Evolutionary conservation across 257 asterid species (phyloP), one percentile per base, ranked within the genome.

Genomic region (Paraleonurus japonicus): DNA sequence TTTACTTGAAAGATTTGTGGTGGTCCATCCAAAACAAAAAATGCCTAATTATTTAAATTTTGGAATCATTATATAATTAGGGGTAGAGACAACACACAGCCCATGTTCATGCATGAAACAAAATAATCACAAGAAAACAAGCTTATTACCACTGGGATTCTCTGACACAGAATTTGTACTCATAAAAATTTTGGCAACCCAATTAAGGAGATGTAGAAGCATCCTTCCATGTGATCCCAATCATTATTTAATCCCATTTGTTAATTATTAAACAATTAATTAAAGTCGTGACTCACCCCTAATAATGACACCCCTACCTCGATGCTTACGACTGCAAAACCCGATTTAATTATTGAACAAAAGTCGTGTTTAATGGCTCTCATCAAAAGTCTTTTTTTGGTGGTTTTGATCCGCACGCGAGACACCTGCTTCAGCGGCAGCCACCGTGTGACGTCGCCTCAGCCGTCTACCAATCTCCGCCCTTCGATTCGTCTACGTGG

Each of bases 161-260:
- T 83, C 87, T 82, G 87, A 75, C 85, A 70, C 79, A 68, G 75
- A 80, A 73, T 85, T 81, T 73, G 85, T 84, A 84, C 79, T 78
- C 82, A 27, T 55, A 63, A 70, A 35, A 23, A 4, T 35, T 54
- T 54, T 43, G 51, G 48, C 3, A 55, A 54, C 24, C 53, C 22
- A 78, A 72, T 61, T 53, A 72, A 78, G 15, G 22, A n/a, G 2
- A 55, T 73, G 68, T 37, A 73, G 85, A 78, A 82, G 85, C 81
- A 82, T 82, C 87, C 80, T 74, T 82, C 76, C 89, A 82, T 82
- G 87, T 85, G 89, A 82, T 67, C 76, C 72, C 57, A 58, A 61
- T 60, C 72, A 67, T 80, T 19, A 16, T 75, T 80, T 79, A 75
- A 69, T 81, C 82, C 55, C 22, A 73, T 71, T 76, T 54, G 61